phyloP scores from a whole-genome alignment of 371 early-diverging fungal genomes.

The Mortierella sp. region DNA sequence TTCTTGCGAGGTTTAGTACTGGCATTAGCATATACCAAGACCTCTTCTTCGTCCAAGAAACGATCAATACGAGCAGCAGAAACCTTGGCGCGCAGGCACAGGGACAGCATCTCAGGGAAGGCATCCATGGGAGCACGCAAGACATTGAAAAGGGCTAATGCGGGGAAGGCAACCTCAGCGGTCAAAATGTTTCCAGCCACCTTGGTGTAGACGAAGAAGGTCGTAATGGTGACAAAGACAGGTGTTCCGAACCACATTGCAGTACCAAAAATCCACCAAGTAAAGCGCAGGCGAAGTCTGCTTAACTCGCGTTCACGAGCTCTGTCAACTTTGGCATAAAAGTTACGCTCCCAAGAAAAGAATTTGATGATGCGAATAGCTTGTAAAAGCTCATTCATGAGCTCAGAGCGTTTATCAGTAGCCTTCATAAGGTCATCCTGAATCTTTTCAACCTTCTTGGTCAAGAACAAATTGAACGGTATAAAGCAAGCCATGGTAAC shows the following conservation, averaged over 20 bases:
- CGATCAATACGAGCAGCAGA: conserved; percentile 78
- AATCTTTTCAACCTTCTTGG: conserved; percentile 58
- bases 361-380: conserved; percentile 82
- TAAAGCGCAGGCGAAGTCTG: conserved; percentile 66
- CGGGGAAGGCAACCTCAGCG: conserved; percentile 68
- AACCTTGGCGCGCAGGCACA: conserved; percentile 71
- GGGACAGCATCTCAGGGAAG: conserved; percentile 70
- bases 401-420: conserved; percentile 69
- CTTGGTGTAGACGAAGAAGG: conserved; percentile 76
- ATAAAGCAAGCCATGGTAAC: conserved; percentile 58
- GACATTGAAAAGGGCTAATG: conserved; percentile 66
- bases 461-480: conserved; percentile 60
- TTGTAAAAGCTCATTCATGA: conserved; percentile 74
- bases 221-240: conserved; percentile 72
- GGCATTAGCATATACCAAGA: conserved; percentile 59
- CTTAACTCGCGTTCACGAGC: conserved; percentile 70
- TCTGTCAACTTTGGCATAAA: conserved; percentile 65
- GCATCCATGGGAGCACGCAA: conserved; percentile 72
- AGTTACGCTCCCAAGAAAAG: conserved; percentile 82
- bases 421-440: conserved; percentile 69
- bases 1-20: conserved; percentile 51
- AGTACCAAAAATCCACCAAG: conserved; percentile 67
- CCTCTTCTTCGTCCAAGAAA: conserved; percentile 82
- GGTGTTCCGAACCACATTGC: conserved; percentile 79
- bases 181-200: conserved; percentile 72